Percentiles rank a stretch among this genome's conserved stretches.
These are phyloP conservation scores for Saccharata proteae DNA, from an alignment of 2,329 filamentous ascomycete species.

Conservation along the genomic window DNA sequence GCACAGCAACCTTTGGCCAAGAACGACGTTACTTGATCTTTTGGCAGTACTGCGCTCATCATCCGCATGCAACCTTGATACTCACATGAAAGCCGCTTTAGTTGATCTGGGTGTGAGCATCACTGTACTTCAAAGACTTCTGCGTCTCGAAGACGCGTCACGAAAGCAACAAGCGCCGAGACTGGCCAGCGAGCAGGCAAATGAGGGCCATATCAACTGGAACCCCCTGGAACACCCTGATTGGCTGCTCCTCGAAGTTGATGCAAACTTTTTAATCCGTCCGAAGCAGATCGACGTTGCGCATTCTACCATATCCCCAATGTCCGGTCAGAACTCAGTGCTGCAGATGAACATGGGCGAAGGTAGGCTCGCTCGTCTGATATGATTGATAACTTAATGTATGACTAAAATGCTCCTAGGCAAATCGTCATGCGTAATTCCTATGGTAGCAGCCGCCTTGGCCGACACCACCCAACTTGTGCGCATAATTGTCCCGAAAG, in stretches of 20 bases:
- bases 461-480: conserved; percentile 33
- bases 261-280: conserved; percentile 50
- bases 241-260: conserved; percentile 56
- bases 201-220: conserved; percentile 46
- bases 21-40: conserved; percentile 29
- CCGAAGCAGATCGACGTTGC: conserved; percentile 52
- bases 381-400: conserved; percentile 35
- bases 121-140: conserved; percentile 33
- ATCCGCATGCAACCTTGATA: conserved; percentile 18
- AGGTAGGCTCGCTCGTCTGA: conserved; percentile 27
- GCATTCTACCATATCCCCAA: conserved; percentile 44
- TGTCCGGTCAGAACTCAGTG: conserved; percentile 43
- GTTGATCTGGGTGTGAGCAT: conserved; percentile 33
- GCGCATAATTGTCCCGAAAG: conserved; percentile 44
- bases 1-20: conserved; percentile 34
- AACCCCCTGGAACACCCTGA: conserved; percentile 41
- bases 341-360: conserved; percentile 58
- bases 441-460: conserved; percentile 42
- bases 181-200: conserved; percentile 32
- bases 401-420: conserved; percentile 32
- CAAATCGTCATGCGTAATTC: conserved; percentile 56
- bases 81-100: conserved; percentile 27
- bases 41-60: conserved; percentile 37
- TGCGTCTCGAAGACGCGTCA: conserved; percentile 29
- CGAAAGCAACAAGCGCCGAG: conserved; percentile 14